Conservation (phyloP, 2,329 filamentous ascomycete genomes). For the Zymoseptoria crescenta region DNA sequence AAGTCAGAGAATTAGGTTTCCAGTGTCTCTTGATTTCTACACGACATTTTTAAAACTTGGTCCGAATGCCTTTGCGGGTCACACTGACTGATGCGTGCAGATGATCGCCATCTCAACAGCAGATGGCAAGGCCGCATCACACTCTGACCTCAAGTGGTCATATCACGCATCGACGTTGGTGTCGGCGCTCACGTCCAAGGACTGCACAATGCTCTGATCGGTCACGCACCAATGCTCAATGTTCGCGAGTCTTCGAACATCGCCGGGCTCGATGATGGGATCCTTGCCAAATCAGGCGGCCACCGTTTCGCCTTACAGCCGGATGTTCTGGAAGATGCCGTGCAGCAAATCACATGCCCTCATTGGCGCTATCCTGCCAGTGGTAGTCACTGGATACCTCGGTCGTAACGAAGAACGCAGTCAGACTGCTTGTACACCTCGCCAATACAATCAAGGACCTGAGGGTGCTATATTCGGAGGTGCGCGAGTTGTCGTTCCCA, state of each 20-base stretch:
- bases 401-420: slow-evolving; percentile 58
- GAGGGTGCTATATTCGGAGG: slow-evolving; percentile 62
- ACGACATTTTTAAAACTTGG: too few relatives aligned
- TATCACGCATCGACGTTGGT: slow-evolving; percentile 72
- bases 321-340: slow-evolving; percentile 71
- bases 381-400: slow-evolving; percentile 60
- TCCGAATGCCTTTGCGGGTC: too few relatives aligned
- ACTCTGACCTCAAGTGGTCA: slow-evolving; percentile 62
- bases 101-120: slow-evolving; percentile 78
- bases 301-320: slow-evolving; percentile 74
- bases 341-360: slow-evolving; percentile 34
- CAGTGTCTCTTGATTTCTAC: too few relatives aligned
- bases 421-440: slow-evolving; percentile 53
- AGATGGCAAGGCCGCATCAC: slow-evolving; percentile 63
- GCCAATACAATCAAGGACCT: slow-evolving; percentile 58
- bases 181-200: slow-evolving; percentile 67
- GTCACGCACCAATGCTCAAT: slow-evolving; percentile 63
- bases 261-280: slow-evolving; percentile 62
- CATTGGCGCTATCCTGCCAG: slow-evolving; percentile 33
- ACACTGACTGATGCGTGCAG: slow-evolving; percentile 32
- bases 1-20: too few relatives aligned
- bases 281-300: slow-evolving; percentile 69
- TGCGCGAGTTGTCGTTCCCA: slow-evolving; percentile 70
- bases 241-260: slow-evolving; percentile 67
- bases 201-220: slow-evolving; percentile 66